Base-by-base conservation (phyloP, 306 rosid species). In the Leucaena leucocephala region DNA sequence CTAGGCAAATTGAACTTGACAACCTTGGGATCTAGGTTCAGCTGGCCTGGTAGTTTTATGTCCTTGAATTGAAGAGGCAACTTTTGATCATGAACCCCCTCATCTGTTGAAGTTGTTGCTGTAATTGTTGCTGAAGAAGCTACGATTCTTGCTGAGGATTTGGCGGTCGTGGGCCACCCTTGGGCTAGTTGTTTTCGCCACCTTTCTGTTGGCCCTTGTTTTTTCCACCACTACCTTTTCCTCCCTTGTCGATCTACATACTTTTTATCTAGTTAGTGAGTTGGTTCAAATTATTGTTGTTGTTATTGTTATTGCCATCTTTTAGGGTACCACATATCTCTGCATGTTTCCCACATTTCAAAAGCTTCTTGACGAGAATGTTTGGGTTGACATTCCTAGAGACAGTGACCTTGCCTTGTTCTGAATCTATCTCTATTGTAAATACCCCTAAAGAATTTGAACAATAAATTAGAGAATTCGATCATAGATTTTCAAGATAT, bases 261-360 rank as follows among this genome's bases (percentile, higher is more conserved):
- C 85, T 89, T 70, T 90, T 93, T 14, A 86, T 36, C 88, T 95
- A 94, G 67, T 84, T 86, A 3, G 75, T 76, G 14, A 85, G 42
- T 3, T 88, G 75, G 79, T 76, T 88, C 50, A 85, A 90, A 6
- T 27, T 27, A 27, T 27, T 27, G 27, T 78, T 58, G 7, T 78
- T 57, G 19, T 10, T 21, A 1, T 19, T 27, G 39, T 27, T 59
- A 7, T 59, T 12, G 4, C 12, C 65, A 52, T 79, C 46, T 79
- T 89, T 91, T 0, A 91, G 86, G 13, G 89, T 86, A 17, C 84
- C 91, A 96, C 99, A 95, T 10, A 91, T 65, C 84, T 90, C 92
- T 27, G 98, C 99, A 85, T 89, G 94, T 72, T 95, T 95, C n/a
- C 98, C 98, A 12, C 97, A 95, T 78, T 93, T 95, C 0, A 86